Base-by-base conservation (phyloP, 108 stramenopile species). In the Nitzschia inconspicua region DNA sequence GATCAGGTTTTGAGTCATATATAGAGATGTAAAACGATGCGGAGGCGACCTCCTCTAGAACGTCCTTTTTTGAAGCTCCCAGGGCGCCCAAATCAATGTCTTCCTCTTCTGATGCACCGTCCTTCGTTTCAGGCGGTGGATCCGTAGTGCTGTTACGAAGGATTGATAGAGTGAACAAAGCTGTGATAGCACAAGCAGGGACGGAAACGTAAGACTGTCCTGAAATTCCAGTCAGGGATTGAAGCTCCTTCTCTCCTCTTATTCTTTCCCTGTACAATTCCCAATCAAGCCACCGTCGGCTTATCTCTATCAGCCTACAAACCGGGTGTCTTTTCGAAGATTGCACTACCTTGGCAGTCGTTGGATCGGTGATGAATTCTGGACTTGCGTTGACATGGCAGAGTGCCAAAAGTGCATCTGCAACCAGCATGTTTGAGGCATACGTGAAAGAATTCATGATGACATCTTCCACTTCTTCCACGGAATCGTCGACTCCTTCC, bases 211-310 rank as follows among this genome's bases (percentile, higher is more conserved):
- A 60, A 56, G 82, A 87, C 31, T 66, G 68, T 43, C 75, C 76
- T 8, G 84, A 73, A 34, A 85, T 46, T 13, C 85, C 84, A 49
- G 81, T 52, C n/a, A 59, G 46, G 41, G 75, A 57, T 28, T 75
- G 62, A 11, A 18, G 34, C 14, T 73, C 72, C 2, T 66, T 43
- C 28, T 87, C 82, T 9, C 65, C 24, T 13, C 77, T 61, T 20
- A 88, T 72, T 19, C 57, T 60, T 57, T 81, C 82, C 31, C 86
- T 76, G 47, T 85, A 88, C 19, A 89, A 66, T 66, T 87, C 91
- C 91, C 91, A 93, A 18, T 93, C 86, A 0, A 93, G 72, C 91
- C 91, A 93, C 14, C 69, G 60, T 30, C 70, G 68, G 51, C 84
- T 66, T 11, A 65, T 64, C 47, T 70, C 60, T 57, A 93, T 80